Evolutionary conservation across 352 stramenopile species (phyloP).

Genomic region (Peronospora farinosa): DNA sequence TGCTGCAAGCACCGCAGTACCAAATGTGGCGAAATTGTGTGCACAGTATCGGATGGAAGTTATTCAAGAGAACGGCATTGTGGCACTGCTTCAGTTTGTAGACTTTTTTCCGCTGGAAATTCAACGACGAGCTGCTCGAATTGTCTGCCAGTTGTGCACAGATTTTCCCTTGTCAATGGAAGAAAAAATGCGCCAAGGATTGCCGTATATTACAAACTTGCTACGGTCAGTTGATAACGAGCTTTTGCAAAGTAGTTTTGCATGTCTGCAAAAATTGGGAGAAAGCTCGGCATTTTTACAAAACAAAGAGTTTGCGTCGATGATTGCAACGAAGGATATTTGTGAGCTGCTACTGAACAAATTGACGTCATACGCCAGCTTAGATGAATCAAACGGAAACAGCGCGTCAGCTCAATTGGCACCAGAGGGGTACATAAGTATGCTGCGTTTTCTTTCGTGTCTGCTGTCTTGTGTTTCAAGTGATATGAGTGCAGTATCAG

Average conservation of each 20-base stretch:
- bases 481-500: slow-evolving; percentile 10
- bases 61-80: slow-evolving; percentile 54
- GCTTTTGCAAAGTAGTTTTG: slow-evolving; percentile 50
- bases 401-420: slow-evolving; percentile 16
- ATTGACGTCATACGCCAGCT: slow-evolving; percentile 26
- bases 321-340: slow-evolving; percentile 41
- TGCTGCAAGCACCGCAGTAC: neutral
- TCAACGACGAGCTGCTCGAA: slow-evolving; percentile 49
- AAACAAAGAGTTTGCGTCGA: slow-evolving; percentile 28
- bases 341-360: slow-evolving; percentile 32
- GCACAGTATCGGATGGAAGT: slow-evolving; percentile 39
- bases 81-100: slow-evolving; percentile 69
- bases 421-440: slow-evolving; percentile 30
- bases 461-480: slow-evolving; percentile 27
- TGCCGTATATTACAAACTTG: slow-evolving; percentile 45
- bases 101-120: slow-evolving; percentile 79
- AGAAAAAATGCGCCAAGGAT: slow-evolving; percentile 27
- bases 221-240: slow-evolving; percentile 48
- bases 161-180: slow-evolving; percentile 30
- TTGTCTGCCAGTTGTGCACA: slow-evolving; percentile 48
- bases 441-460: slow-evolving; percentile 41
- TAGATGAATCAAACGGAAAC: slow-evolving; percentile 1
- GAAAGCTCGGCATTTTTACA: slow-evolving; percentile 39
- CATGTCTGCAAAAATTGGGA: slow-evolving; percentile 41
- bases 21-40: slow-evolving; percentile 8